phyloP scores from a whole-genome alignment of 73 alveolate genomes.

The Uronychia setigera region DNA sequence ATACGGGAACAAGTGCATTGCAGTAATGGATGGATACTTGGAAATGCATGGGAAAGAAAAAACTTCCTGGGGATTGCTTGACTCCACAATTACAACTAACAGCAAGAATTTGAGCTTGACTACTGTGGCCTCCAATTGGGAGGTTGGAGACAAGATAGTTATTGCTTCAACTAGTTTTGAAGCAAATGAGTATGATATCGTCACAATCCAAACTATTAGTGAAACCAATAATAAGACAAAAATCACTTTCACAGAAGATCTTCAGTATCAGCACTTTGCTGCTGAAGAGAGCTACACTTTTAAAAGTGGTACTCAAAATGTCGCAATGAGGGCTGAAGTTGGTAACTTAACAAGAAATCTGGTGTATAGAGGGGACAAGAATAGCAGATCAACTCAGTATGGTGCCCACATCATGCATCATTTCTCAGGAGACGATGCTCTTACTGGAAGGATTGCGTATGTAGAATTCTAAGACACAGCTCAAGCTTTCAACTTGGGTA shows the following conservation, averaged over 20 bases:
- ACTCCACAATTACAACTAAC: constrained; percentile 59
- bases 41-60: constrained; percentile 79
- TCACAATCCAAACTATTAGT: constrained; percentile 9
- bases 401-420: constrained; percentile 81
- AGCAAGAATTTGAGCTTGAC: constrained; percentile 47
- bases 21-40: constrained; percentile 66
- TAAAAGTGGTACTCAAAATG: constrained; percentile 28
- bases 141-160: constrained; percentile 76
- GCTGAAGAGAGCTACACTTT: constrained; percentile 20
- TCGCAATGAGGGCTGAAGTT: constrained; percentile 88
- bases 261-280: constrained; percentile 61
- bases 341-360: constrained; percentile 85
- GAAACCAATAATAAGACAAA: constrained; percentile 30
- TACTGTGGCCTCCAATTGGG: constrained; percentile 73
- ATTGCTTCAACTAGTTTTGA: constrained; percentile 76
- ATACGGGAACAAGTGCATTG: constrained; percentile 83
- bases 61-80: constrained; percentile 82
- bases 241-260: constrained; percentile 16
- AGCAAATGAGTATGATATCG: constrained; percentile 68
- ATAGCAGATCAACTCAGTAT: constrained; percentile 7
- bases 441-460: constrained; percentile 64
- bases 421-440: constrained; percentile 61
- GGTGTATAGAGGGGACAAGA: constrained; percentile 63
- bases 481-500: constrained; percentile 72
- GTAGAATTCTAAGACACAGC: constrained; percentile 74